Conservation (phyloP, 2,329 filamentous ascomycete species). For the Sclerotinia spermophila region DNA sequence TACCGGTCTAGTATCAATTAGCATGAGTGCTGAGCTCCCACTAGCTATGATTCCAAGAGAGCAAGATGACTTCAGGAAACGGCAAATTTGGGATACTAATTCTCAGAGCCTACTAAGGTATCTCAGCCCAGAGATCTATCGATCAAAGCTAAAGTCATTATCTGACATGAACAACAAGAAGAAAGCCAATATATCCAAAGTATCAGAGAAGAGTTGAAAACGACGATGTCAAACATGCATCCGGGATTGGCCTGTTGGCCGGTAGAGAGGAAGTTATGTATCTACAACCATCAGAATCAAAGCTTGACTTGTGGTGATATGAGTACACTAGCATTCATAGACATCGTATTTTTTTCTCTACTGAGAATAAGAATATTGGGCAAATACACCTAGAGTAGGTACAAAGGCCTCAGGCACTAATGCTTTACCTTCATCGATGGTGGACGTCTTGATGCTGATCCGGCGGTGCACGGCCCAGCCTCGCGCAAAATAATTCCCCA, state of each 20-base stretch:
- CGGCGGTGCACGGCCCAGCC: conserved; percentile 5
- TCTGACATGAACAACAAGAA: not conserved
- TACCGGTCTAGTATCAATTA: not conserved
- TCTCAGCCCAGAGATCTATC: not conserved
- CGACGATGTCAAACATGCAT: not conserved
- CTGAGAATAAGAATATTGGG: not conserved
- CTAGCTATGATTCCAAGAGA: not conserved
- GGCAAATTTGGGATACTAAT: not conserved
- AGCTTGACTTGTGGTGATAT: not conserved
- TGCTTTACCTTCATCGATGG: not conserved
- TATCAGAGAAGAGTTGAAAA: not conserved
- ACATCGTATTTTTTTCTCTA: not conserved
- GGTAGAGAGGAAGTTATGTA: not conserved
- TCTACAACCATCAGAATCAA: not conserved
- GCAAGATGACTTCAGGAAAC: not conserved
- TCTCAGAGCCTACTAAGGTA: not conserved
- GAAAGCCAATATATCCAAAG: not conserved
- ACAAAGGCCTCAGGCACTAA: not conserved
- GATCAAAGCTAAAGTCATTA: not conserved
- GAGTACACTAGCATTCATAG: not conserved
- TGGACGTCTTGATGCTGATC: conserved; percentile 5
- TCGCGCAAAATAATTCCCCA: conserved; percentile 14
- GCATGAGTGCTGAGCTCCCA: not conserved
- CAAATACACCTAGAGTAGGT: not conserved
- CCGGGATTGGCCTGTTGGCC: no score